Evolutionary conservation across 257 asterid genomes (phyloP).

Genomic region (Paulownia fortunei): DNA sequence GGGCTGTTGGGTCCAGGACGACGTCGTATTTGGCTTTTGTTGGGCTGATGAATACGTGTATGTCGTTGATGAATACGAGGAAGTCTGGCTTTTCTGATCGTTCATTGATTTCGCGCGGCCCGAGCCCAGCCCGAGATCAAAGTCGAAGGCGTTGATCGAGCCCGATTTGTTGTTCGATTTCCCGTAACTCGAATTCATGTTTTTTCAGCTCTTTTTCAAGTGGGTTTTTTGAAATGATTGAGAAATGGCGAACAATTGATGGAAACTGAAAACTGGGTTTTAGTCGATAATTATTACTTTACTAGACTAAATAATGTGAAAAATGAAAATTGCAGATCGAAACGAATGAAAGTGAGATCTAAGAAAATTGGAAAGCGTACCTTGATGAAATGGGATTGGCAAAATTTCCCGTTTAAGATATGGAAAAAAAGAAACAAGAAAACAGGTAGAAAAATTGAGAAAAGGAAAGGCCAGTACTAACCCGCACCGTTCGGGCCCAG

Average conservation of each 20-base stretch:
- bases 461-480: neutral
- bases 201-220: neutral
- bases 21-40: constrained; percentile 42
- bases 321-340: constrained; percentile 5
- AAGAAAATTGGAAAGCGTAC: neutral
- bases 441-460: neutral
- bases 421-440: neutral
- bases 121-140: constrained; percentile 66
- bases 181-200: constrained; percentile 66
- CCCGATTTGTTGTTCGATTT: constrained; percentile 55
- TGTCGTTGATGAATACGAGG: constrained; percentile 41
- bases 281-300: neutral
- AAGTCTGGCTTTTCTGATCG: constrained; percentile 49
- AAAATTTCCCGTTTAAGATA: neutral
- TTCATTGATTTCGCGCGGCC: constrained; percentile 54
- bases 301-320: neutral
- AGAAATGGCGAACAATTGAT: neutral
- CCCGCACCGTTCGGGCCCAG: neutral
- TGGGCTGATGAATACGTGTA: constrained; percentile 41
- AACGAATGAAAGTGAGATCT: constrained; percentile 25
- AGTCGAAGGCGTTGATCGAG: constrained; percentile 55
- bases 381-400: neutral
- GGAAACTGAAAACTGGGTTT: neutral
- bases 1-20: constrained; percentile 53
- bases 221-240: neutral